Evolutionary conservation across 371 early-diverging fungal genomes (phyloP).

Genomic region (Zopfochytrium polystomum): DNA sequence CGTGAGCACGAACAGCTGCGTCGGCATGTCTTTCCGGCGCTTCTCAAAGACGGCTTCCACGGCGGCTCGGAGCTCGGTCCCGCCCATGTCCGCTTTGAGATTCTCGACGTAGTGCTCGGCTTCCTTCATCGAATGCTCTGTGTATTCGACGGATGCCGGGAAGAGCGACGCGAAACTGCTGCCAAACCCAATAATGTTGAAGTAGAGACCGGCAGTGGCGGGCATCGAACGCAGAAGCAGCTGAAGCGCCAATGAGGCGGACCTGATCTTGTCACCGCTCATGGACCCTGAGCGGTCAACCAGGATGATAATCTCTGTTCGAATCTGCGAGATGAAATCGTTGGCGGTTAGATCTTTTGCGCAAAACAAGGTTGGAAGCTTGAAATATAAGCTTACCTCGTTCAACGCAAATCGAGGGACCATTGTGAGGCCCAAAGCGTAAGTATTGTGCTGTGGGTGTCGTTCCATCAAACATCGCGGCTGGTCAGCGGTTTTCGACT

Average conservation of each 20-base stretch:
- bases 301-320: slow-evolving; percentile 47
- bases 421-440: slow-evolving; percentile 40
- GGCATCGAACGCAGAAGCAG: slow-evolving; percentile 45
- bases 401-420: slow-evolving; percentile 46
- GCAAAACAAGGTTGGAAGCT: background rate
- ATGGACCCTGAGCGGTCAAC: slow-evolving; percentile 45
- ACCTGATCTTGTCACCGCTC: slow-evolving; percentile 19
- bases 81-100: slow-evolving; percentile 44
- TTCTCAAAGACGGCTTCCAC: slow-evolving; percentile 34
- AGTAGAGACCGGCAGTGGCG: slow-evolving; percentile 26
- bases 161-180: slow-evolving; percentile 31
- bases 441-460: slow-evolving; percentile 38
- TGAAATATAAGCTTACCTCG: slow-evolving; percentile 16
- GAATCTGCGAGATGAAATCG: slow-evolving; percentile 11
- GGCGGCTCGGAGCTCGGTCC: slow-evolving; percentile 44
- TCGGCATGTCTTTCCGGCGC: slow-evolving; percentile 38
- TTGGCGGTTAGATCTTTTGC: background rate
- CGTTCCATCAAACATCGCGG: slow-evolving; percentile 42
- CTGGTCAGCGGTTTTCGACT: slow-evolving; percentile 26
- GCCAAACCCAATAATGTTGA: slow-evolving; percentile 55
- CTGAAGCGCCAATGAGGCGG: slow-evolving; percentile 25
- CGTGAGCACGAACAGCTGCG: slow-evolving; percentile 47
- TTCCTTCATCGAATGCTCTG: slow-evolving; percentile 28
- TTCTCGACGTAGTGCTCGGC: slow-evolving; percentile 29
- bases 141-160: slow-evolving; percentile 36